Percentiles rank a stretch among this genome's conserved stretches.
phyloP scores from a whole-genome alignment of 805 yeast genomes.

The Ogataea salicorniae region DNA sequence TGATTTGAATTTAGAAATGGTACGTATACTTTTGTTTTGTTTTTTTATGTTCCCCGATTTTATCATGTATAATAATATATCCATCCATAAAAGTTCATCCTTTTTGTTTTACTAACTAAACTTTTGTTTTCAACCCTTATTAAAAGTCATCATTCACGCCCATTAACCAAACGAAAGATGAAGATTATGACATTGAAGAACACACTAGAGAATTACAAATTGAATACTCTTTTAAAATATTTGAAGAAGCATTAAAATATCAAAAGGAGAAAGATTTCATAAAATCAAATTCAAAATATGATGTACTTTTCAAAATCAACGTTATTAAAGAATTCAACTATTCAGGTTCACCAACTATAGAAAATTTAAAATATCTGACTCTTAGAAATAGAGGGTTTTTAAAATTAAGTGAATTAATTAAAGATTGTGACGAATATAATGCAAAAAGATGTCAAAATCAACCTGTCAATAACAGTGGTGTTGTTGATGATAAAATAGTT shows the following conservation, averaged over 20 bases:
- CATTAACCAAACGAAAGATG: conserved; percentile 71
- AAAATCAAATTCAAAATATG: conserved; percentile 52
- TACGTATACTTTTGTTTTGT: no score
- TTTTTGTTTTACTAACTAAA: neutral
- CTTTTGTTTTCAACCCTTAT: neutral
- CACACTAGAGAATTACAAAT: conserved; percentile 88
- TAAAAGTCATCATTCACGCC: conserved; percentile 68
- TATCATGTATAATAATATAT: no score
- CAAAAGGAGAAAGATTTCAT: conserved; percentile 49
- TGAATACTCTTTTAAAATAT: conserved; percentile 76
- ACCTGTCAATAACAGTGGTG: neutral
- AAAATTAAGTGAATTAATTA: conserved; percentile 39
- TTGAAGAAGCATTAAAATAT: conserved; percentile 60
- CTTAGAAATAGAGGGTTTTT: conserved; percentile 79
- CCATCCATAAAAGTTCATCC: no score
- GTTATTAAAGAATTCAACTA: conserved; percentile 46
- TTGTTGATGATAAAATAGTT: conserved; percentile 24
- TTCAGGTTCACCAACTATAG: conserved; percentile 57
- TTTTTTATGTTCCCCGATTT: no score
- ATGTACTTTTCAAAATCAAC: conserved; percentile 60
- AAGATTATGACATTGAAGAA: conserved; percentile 68
- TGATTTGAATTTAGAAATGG: no score
- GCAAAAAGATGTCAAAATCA: neutral
- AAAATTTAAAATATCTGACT: conserved; percentile 68
- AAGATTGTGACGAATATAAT: conserved; percentile 9